These are phyloP conservation scores for Coemansia sp. DNA, from an alignment of 192 early-diverging fungal genomes.

Conservation along the genomic window DNA sequence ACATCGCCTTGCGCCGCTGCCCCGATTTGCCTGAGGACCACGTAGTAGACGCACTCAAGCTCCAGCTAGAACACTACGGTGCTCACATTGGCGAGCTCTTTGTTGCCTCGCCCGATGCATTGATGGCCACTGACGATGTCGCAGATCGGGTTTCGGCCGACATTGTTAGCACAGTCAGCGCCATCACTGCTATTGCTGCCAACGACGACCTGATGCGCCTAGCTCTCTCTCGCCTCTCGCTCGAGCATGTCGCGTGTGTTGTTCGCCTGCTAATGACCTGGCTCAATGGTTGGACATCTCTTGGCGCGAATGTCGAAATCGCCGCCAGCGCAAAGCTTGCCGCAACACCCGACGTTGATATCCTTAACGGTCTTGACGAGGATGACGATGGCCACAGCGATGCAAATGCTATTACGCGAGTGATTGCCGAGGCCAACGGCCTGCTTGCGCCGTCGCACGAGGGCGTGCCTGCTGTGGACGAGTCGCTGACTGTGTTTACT, in stretches of 20 bases:
- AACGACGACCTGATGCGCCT: slow-evolving; percentile 42
- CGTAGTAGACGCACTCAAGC: slow-evolving; percentile 36
- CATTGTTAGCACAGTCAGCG: slow-evolving; percentile 35
- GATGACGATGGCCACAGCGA: slow-evolving; percentile 4
- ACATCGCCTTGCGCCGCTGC: slow-evolving; percentile 41
- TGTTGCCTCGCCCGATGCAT: background rate
- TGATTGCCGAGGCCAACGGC: slow-evolving; percentile 9
- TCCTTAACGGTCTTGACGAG: background rate
- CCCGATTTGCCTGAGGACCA: slow-evolving; percentile 56
- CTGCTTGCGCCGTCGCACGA: slow-evolving; percentile 12
- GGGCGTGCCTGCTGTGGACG: slow-evolving; percentile 38
- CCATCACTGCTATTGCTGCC: slow-evolving; percentile 30
- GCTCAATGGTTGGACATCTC: slow-evolving; percentile 36
- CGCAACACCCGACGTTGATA: slow-evolving; percentile 14
- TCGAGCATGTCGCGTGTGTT: slow-evolving; percentile 43
- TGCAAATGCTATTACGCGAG: background rate
- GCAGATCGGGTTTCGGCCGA: slow-evolving; percentile 16
- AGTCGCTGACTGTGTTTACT: slow-evolving; percentile 35
- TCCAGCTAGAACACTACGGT: slow-evolving; percentile 45
- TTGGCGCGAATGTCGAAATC: slow-evolving; percentile 52
- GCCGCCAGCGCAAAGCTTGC: slow-evolving; percentile 46
- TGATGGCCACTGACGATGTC: background rate
- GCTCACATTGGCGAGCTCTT: slow-evolving; percentile 36
- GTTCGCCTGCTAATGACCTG: slow-evolving; percentile 44
- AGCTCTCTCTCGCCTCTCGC: slow-evolving; percentile 40